These are phyloP conservation scores for Penicillium sclerotigenum DNA, from an alignment of 2,329 filamentous ascomycete species.

Conservation along the genomic window DNA sequence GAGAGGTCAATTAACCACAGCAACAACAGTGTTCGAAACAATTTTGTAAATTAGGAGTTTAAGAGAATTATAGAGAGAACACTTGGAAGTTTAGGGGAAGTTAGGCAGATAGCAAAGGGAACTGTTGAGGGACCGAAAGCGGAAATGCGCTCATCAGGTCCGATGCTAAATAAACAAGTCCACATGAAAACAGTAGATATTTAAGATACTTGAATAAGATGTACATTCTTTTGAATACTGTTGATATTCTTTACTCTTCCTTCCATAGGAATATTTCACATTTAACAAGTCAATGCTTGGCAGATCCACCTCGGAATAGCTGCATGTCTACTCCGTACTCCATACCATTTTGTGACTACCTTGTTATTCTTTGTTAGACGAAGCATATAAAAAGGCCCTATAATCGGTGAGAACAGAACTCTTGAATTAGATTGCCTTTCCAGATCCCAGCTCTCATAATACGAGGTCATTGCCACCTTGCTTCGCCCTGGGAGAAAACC, in stretches of 20 bases:
- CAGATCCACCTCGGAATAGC: neutral
- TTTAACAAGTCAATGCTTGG: neutral
- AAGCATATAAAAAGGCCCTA: neutral
- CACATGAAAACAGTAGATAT: slow-evolving; percentile 1
- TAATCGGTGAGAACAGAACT: neutral
- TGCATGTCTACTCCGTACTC: neutral
- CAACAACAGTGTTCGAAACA: neutral
- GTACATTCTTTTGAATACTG: neutral
- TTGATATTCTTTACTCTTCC: neutral
- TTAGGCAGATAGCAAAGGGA: neutral
- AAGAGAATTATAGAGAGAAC: neutral
- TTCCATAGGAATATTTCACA: neutral
- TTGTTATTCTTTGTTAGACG: neutral
- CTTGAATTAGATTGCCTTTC: neutral
- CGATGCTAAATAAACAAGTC: neutral
- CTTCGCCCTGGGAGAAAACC: neutral
- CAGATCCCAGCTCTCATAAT: neutral
- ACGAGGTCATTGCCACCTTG: slow-evolving; percentile 1
- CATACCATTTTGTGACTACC: neutral
- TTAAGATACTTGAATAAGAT: neutral
- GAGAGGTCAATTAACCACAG: no score
- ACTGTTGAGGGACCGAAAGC: slow-evolving; percentile 9
- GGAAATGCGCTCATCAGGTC: slow-evolving; percentile 1
- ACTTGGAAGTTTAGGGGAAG: neutral
- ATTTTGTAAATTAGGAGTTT: neutral